These are phyloP conservation scores for Dactylellina leptospora DNA, from an alignment of 2,329 filamentous ascomycete genomes.

Conservation along the genomic window DNA sequence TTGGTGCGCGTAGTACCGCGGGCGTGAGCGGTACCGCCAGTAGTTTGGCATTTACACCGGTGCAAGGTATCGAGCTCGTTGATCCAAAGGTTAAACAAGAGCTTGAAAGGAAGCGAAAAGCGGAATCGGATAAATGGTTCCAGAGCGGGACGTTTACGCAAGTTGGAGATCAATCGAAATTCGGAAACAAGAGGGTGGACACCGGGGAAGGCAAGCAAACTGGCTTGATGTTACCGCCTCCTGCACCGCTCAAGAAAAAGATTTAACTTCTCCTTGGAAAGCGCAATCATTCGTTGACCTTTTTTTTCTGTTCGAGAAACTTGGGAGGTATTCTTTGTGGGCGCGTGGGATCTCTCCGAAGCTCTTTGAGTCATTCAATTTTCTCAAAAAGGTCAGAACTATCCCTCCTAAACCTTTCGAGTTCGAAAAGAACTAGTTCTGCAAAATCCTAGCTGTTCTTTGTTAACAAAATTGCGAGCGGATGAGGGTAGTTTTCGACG, in stretches of 20 bases:
- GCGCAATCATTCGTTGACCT: no score
- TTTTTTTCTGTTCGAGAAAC: no score
- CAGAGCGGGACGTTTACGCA: constrained; percentile 97
- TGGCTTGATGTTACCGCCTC: constrained; percentile 55
- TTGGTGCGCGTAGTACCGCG: constrained; percentile 70
- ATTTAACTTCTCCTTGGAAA: not conserved
- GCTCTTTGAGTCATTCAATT: no score
- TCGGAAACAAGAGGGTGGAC: constrained; percentile 82
- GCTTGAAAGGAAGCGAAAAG: constrained; percentile 87
- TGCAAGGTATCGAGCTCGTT: constrained; percentile 92
- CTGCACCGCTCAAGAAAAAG: constrained; percentile 54
- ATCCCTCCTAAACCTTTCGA: constrained; percentile 45
- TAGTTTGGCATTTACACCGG: constrained; percentile 89
- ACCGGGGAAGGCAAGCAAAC: constrained; percentile 68
- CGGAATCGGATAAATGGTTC: constrained; percentile 95
- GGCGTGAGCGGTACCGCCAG: constrained; percentile 79
- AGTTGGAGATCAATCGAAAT: constrained; percentile 69
- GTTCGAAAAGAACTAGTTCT: constrained; percentile 27
- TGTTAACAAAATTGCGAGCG: constrained; percentile 52
- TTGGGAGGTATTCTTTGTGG: no score
- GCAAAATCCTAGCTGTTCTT: constrained; percentile 46
- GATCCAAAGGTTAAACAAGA: constrained; percentile 91
- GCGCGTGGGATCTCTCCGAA: no score
- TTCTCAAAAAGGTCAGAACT: constrained; percentile 48
- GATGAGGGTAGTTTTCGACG: constrained; percentile 34